Percentiles rank a stretch among this genome's conserved stretches.
phyloP scores from a whole-genome alignment of 495 filamentous ascomycete genomes.

The Lepraria neglecta region DNA sequence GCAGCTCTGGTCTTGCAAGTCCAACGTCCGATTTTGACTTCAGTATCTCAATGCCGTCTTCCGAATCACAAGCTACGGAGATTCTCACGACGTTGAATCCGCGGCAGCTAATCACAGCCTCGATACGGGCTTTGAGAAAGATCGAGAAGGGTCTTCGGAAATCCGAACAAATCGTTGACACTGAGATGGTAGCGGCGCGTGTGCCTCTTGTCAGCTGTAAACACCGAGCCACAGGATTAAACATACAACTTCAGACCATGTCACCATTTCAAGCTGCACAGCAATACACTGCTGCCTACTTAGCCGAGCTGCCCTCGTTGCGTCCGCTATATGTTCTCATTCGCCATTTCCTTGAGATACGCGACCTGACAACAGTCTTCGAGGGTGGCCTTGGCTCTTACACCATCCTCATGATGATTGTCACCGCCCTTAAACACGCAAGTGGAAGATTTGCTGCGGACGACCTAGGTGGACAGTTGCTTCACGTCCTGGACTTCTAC shows the following conservation, averaged over 20 bases:
- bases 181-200: conserved; percentile 19
- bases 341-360: conserved; percentile 45
- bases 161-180: background rate
- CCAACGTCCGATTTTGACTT: conserved; percentile 49
- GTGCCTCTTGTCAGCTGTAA: conserved; percentile 29
- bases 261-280: conserved; percentile 26
- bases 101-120: background rate
- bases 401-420: conserved; percentile 50
- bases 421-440: conserved; percentile 42
- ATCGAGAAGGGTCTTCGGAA: conserved; percentile 27
- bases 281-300: conserved; percentile 42
- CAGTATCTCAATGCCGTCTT: conserved; percentile 31
- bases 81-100: conserved; percentile 13
- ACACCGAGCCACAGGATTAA: conserved; percentile 44
- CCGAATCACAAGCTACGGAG: conserved; percentile 28
- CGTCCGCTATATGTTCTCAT: conserved; percentile 43
- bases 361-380: conserved; percentile 41
- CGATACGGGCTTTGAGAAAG: conserved; percentile 22
- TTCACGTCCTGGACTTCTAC: conserved; percentile 49
- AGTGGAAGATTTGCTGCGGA: conserved; percentile 21
- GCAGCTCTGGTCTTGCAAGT: conserved; percentile 46
- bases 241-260: conserved; percentile 38
- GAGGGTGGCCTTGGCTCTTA: conserved; percentile 44
- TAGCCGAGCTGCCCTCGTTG: conserved; percentile 44
- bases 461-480: conserved; percentile 38